Evolutionary conservation across 306 rosid genomes (phyloP).

Genomic region (Cicer judaicum): DNA sequence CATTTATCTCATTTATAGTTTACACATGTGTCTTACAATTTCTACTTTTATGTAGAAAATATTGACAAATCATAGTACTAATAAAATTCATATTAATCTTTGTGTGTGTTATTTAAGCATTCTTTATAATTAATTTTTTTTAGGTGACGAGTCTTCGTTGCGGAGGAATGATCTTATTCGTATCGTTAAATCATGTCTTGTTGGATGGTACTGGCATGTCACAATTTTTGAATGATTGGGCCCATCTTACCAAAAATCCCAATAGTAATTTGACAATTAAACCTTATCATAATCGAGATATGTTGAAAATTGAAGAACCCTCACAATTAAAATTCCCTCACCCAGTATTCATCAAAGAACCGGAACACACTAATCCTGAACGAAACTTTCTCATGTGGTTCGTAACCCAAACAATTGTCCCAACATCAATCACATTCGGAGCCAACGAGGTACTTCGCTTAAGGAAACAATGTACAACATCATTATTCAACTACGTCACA

Average conservation of each 20-base stretch:
- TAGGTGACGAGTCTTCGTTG: constrained; percentile 72
- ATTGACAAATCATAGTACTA: too few species aligned
- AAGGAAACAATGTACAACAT: too few species aligned
- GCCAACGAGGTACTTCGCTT: too few species aligned
- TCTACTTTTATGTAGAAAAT: too few species aligned
- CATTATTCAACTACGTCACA: too few species aligned
- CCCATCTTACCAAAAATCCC: constrained; percentile 50
- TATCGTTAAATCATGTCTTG: constrained; percentile 73
- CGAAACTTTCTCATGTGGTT: constrained; percentile 51
- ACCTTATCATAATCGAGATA: constrained; percentile 64
- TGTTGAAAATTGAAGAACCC: constrained; percentile 57
- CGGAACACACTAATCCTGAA: constrained; percentile 16
- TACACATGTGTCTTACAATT: too few species aligned
- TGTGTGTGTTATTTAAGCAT: too few species aligned
- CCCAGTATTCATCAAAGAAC: constrained; percentile 50
- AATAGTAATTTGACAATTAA: constrained; percentile 37
- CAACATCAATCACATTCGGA: too few species aligned
- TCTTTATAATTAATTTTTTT: not conserved
- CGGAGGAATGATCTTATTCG: constrained; percentile 81
- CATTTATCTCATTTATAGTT: too few species aligned
- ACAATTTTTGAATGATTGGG: constrained; percentile 77
- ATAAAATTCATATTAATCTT: too few species aligned
- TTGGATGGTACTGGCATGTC: constrained; percentile 82
- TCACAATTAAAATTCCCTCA: constrained; percentile 42
- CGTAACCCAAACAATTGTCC: too few species aligned